A percentile compares a stretch with the other conserved stretches of the same genome.
Evolutionary conservation across 2,329 filamentous ascomycete species (phyloP).

Genomic region (Arthroderma uncinatum): DNA sequence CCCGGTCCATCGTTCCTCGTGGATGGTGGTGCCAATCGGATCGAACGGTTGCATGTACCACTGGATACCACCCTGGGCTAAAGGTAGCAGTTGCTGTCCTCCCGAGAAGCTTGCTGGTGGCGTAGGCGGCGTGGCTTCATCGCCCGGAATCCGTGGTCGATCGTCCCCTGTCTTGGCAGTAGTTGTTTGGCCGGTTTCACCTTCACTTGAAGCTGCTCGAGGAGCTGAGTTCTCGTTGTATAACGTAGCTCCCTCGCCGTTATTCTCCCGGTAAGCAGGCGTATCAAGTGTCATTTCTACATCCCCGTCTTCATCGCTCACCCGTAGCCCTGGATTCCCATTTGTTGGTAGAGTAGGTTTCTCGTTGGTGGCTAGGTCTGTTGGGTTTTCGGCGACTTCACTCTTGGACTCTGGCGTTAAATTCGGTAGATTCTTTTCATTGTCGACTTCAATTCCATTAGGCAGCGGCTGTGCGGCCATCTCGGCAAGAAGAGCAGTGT

Average conservation of each 20-base stretch:
- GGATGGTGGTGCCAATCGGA: conserved; percentile 65
- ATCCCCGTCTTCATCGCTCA: background rate
- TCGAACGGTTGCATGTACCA: conserved; percentile 83
- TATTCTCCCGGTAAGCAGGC: background rate
- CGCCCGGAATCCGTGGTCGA: conserved; percentile 35
- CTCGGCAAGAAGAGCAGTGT: background rate
- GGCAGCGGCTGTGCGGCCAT: background rate
- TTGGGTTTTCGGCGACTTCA: background rate
- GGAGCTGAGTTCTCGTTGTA: background rate
- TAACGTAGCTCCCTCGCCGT: background rate
- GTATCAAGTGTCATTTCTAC: background rate
- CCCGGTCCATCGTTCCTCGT: conserved; percentile 63
- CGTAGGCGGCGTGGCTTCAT: conserved; percentile 29
- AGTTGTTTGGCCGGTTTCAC: background rate
- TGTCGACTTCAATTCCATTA: background rate
- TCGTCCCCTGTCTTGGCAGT: conserved; percentile 3
- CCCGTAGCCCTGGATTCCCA: background rate
- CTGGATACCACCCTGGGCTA: conserved; percentile 65
- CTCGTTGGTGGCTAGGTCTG: background rate
- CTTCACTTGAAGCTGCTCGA: conserved; percentile 1
- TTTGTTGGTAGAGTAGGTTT: background rate
- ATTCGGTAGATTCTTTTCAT: background rate
- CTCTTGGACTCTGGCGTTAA: background rate
- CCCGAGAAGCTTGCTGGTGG: conserved; percentile 31
- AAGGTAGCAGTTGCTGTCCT: conserved; percentile 36